A percentile compares a stretch with the other conserved stretches of the same genome.
Evolutionary conservation across 306 rosid genomes (phyloP).

Genomic region (Coriaria nepalensis): DNA sequence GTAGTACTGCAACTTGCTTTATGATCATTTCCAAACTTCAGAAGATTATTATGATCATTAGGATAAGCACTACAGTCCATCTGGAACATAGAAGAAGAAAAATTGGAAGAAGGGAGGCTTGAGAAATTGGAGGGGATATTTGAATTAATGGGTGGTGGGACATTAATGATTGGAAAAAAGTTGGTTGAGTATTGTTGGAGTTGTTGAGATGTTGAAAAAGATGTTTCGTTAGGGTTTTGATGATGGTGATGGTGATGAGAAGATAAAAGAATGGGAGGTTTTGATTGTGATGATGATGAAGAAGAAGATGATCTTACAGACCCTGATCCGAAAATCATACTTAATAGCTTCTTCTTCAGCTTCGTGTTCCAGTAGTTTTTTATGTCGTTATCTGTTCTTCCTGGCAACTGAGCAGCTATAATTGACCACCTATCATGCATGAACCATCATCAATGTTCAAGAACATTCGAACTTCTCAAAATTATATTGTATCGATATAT

Average conservation of each 20-base stretch:
- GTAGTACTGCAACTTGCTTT: conserved; percentile 47
- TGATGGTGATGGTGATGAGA: conserved; percentile 19
- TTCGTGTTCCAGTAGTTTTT: conserved; percentile 97
- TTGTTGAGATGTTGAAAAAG: conserved; percentile 2
- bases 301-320: conserved; percentile 3
- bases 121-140: conserved; percentile 11
- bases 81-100: conserved; percentile 16
- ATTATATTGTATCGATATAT: neutral
- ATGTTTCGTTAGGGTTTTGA: conserved; percentile 1
- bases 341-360: conserved; percentile 78
- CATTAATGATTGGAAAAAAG: too few relatives aligned
- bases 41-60: conserved; percentile 24
- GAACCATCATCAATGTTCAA: neutral
- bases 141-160: conserved; percentile 11
- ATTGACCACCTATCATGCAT: conserved; percentile 75
- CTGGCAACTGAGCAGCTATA: conserved; percentile 81
- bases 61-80: conserved; percentile 14
- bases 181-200: neutral
- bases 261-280: conserved; percentile 17
- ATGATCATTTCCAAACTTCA: conserved; percentile 37
- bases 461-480: neutral
- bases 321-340: conserved; percentile 12
- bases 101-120: conserved; percentile 7
- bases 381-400: conserved; percentile 89
- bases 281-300: conserved; percentile 19